These are phyloP conservation scores for Babesia caballi DNA, from an alignment of 169 alveolate species.

Conservation along the genomic window DNA sequence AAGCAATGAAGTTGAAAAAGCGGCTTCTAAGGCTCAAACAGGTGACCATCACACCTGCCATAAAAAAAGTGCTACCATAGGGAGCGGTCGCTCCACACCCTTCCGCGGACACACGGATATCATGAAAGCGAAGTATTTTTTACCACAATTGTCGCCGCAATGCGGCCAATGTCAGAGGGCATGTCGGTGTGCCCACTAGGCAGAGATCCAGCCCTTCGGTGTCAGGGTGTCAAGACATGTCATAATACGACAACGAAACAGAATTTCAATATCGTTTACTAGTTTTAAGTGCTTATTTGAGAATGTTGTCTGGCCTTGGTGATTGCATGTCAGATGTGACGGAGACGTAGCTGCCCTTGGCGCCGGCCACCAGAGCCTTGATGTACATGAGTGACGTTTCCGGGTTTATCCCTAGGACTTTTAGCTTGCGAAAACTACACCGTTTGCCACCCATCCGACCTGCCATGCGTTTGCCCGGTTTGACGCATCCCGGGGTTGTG, in stretches of 20 bases:
- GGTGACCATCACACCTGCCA: neutral
- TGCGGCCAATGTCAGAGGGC: neutral
- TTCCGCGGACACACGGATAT: no score
- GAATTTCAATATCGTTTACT: no score
- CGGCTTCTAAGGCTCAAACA: neutral
- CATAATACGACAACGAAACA: neutral
- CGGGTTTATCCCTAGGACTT: slow-evolving; percentile 87
- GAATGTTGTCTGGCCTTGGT: slow-evolving; percentile 24
- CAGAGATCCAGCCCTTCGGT: no score
- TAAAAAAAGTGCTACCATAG: neutral
- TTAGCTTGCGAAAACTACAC: slow-evolving; percentile 77
- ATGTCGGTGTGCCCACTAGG: no score
- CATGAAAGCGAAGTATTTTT: no score
- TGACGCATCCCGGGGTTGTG: slow-evolving; percentile 91
- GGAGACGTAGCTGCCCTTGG: slow-evolving; percentile 81
- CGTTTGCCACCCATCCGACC: slow-evolving; percentile 87
- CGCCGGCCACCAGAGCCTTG: slow-evolving; percentile 92
- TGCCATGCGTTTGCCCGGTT: slow-evolving; percentile 93
- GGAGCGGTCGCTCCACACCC: no score
- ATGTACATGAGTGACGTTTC: slow-evolving; percentile 84
- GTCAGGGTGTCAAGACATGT: no score
- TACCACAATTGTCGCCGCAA: neutral
- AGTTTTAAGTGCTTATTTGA: neutral
- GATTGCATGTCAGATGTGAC: slow-evolving; percentile 80
- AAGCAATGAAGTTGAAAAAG: neutral